Percentiles rank a stretch among this genome's conserved stretches.
These are phyloP conservation scores for Porcisia hertigi DNA, from an alignment of 208 protist genomes.

Conservation along the genomic window DNA sequence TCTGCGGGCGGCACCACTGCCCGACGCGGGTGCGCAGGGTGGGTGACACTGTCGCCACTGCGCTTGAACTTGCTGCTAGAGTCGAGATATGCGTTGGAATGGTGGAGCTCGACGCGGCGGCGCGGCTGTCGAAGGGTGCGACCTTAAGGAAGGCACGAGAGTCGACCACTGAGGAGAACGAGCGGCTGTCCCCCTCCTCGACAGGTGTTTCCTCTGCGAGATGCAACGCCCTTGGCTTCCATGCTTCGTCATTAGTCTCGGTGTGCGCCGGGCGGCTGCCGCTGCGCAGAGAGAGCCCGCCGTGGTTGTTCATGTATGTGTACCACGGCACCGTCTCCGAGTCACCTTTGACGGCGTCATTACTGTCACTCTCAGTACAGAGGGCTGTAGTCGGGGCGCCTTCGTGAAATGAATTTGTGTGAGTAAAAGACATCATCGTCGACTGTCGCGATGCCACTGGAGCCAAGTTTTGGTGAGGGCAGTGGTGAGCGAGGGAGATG, in stretches of 20 bases:
- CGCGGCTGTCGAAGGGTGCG: not conserved
- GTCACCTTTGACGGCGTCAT: not conserved
- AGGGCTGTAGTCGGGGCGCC: not conserved
- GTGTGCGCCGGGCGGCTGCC: not conserved
- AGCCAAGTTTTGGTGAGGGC: not conserved
- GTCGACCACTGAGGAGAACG: not conserved
- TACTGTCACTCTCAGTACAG: not conserved
- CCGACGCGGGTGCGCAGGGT: conserved; percentile 22
- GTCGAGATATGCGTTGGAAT: conserved; percentile 8
- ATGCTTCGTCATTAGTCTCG: not conserved
- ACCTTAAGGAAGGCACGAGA: not conserved
- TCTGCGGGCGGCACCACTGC: conserved; percentile 28
- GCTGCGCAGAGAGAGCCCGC: not conserved
- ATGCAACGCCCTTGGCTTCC: not conserved
- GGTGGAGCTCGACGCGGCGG: not conserved
- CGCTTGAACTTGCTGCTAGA: conserved; percentile 1
- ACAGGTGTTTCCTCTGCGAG: not conserved
- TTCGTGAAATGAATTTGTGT: not conserved
- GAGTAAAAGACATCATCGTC: not conserved
- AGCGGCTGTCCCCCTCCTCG: not conserved
- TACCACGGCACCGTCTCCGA: not conserved
- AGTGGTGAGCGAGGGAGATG: not conserved
- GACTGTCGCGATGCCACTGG: not conserved
- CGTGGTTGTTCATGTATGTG: not conserved
- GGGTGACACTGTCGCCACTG: not conserved